Conservation (phyloP, 306 rosid genomes). For the Quercus aquifolioides region DNA sequence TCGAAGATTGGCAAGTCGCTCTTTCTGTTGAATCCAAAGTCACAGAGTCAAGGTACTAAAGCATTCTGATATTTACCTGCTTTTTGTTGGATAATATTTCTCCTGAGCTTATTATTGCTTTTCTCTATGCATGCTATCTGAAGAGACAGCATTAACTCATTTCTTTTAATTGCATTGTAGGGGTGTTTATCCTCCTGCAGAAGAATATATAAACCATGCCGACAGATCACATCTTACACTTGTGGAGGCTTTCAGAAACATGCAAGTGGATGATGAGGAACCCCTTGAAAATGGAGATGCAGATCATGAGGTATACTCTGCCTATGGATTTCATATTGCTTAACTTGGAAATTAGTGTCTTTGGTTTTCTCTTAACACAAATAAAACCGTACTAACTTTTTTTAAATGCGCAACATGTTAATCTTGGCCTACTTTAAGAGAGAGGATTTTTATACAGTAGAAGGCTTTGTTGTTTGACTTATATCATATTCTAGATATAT, state of each 20-base stretch:
- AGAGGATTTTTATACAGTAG: neutral
- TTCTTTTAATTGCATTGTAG: constrained; percentile 36
- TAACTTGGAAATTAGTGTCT: neutral
- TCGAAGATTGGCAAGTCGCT: constrained; percentile 97
- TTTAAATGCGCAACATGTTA: neutral
- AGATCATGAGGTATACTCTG: constrained; percentile 56
- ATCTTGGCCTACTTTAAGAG: neutral
- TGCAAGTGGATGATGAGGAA: constrained; percentile 71
- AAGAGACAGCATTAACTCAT: constrained; percentile 12
- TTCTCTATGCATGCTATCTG: constrained; percentile 1
- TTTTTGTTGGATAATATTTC: neutral
- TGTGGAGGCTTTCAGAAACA: constrained; percentile 82
- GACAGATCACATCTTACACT: constrained; percentile 65
- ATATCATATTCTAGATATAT: neutral
- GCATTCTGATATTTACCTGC: neutral
- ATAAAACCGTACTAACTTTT: neutral
- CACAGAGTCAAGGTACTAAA: constrained; percentile 55
- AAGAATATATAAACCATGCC: constrained; percentile 57
- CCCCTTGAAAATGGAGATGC: constrained; percentile 85
- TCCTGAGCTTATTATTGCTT: neutral
- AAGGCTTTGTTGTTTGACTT: neutral
- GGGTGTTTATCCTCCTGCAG: constrained; percentile 72
- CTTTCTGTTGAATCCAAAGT: constrained; percentile 84
- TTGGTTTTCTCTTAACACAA: neutral
- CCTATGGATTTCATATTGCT: constrained; percentile 5